These are phyloP conservation scores for Rhizopus delemar DNA, from an alignment of 371 early-diverging fungal species.

Conservation along the genomic window DNA sequence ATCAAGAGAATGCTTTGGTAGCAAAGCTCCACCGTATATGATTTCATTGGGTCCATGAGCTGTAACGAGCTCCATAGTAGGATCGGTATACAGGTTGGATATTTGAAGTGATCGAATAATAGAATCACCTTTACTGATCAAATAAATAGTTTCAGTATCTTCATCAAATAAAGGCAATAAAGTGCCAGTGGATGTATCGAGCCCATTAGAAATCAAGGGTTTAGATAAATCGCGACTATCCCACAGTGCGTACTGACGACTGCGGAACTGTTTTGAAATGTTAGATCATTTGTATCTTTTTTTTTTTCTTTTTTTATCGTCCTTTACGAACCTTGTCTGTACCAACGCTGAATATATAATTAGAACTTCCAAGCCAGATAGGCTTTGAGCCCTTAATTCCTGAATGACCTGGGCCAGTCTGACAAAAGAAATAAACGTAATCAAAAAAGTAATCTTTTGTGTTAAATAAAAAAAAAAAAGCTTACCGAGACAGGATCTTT, in stretches of 20 bases:
- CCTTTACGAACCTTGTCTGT: constrained; percentile 52
- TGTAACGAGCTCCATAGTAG: constrained; percentile 53
- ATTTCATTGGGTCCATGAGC: constrained; percentile 47
- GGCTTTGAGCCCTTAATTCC: constrained; percentile 69
- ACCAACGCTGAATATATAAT: constrained; percentile 67
- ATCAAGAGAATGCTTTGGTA: constrained; percentile 70
- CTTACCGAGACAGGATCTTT: constrained; percentile 23
- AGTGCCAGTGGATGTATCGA: constrained; percentile 68
- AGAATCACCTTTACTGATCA: constrained; percentile 72
- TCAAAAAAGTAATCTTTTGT: background rate
- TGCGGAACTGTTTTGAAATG: constrained; percentile 41
- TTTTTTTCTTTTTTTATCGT: background rate
- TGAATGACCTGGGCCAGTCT: constrained; percentile 56
- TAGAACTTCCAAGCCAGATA: constrained; percentile 67
- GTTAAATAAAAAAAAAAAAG: background rate
- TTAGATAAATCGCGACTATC: constrained; percentile 60
- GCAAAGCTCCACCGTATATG: constrained; percentile 59
- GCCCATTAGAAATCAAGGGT: constrained; percentile 51
- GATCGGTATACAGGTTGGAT: constrained; percentile 34
- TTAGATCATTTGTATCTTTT: background rate
- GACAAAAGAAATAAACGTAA: background rate
- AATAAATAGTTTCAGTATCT: constrained; percentile 73
- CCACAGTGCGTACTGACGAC: constrained; percentile 74
- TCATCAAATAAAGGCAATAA: constrained; percentile 74
- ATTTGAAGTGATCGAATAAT: constrained; percentile 67